phyloP scores from a whole-genome alignment of 2,329 filamentous ascomycete genomes.

The Zymoseptoria brevis region DNA sequence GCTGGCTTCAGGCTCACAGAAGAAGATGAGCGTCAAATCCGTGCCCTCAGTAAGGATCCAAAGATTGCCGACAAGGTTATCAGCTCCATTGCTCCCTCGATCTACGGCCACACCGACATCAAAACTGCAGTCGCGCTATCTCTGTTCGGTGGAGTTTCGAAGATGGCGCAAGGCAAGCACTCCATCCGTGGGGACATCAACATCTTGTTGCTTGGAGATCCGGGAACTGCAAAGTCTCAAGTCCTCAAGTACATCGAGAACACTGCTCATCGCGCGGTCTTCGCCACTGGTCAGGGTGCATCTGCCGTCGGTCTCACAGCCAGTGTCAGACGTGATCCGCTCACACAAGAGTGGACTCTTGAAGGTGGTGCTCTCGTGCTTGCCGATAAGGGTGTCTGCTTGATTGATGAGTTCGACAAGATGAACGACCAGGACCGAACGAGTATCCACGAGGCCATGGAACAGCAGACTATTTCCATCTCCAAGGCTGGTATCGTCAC shows the following conservation, averaged over 20 bases:
- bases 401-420: constrained; percentile 99
- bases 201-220: constrained; percentile 88
- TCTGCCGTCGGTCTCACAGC: constrained; percentile 96
- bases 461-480: constrained; percentile 98
- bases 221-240: constrained; percentile 96
- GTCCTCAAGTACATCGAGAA: constrained; percentile 97
- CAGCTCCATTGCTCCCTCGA: constrained; percentile 88
- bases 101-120: constrained; percentile 93
- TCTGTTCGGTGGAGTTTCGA: constrained; percentile 89
- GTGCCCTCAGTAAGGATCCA: constrained; percentile 77
- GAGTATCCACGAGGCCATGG: constrained; percentile 99
- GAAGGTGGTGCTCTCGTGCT: constrained; percentile 93
- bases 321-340: constrained; percentile 86
- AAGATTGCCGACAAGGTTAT: constrained; percentile 90
- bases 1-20: constrained; percentile 93
- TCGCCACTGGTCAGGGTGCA: constrained; percentile 94
- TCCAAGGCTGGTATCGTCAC: constrained; percentile 98
- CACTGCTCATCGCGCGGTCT: constrained; percentile 91
- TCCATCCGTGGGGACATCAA: constrained; percentile 96
- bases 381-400: constrained; percentile 85
- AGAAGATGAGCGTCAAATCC: constrained; percentile 87
- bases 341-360: constrained; percentile 95
- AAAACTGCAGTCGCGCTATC: constrained; percentile 94
- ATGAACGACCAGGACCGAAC: constrained; percentile 99
- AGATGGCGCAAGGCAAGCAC: constrained; percentile 80